Conservation (phyloP, 768 basidiomycete species). For the Pleurotus sapidus region DNA sequence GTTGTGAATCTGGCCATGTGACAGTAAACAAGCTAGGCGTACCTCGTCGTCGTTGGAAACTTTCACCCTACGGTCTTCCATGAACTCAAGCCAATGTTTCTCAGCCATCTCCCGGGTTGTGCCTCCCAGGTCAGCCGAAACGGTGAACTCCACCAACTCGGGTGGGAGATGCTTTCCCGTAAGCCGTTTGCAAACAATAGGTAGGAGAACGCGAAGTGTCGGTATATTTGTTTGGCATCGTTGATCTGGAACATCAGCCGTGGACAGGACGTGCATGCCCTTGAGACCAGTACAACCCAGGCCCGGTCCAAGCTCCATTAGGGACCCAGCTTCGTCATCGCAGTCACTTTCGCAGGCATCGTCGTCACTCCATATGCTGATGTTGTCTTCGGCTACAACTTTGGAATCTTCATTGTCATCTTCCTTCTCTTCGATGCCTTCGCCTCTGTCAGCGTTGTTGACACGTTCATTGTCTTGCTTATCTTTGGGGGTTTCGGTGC, state of each 20-base stretch:
- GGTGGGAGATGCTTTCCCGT: not conserved
- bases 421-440: too few relatives aligned
- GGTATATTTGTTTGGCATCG: not conserved
- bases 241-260: not conserved
- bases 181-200: not conserved
- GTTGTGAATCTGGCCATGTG: too few relatives aligned
- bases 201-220: not conserved
- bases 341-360: too few relatives aligned
- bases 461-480: too few relatives aligned
- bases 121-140: not conserved
- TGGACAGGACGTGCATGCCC: not conserved
- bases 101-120: conserved; percentile 9
- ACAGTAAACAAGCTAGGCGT: not conserved
- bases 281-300: not conserved
- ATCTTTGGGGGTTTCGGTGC: too few relatives aligned
- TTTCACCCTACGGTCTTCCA: conserved; percentile 4
- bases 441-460: too few relatives aligned
- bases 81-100: conserved; percentile 6
- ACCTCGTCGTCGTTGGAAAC: not conserved
- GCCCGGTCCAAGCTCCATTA: not conserved
- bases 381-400: too few relatives aligned
- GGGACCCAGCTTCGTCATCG: too few relatives aligned
- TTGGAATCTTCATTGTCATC: too few relatives aligned
- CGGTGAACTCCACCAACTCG: not conserved
- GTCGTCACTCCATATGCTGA: too few relatives aligned